phyloP scores from a whole-genome alignment of 2,329 filamentous ascomycete genomes.

The Ampelomyces quisqualis region DNA sequence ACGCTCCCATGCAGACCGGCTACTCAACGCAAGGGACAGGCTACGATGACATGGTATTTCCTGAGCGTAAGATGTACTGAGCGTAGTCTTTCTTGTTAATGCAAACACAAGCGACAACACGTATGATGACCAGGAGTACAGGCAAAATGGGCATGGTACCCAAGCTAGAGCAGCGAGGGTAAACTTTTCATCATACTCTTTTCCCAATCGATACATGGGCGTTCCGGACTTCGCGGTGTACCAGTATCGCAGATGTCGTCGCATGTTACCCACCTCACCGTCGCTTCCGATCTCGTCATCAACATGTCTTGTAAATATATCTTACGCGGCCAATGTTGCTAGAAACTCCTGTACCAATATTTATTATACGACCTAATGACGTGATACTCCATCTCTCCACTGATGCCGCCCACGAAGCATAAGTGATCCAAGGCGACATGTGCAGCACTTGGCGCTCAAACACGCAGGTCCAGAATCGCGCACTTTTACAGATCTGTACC shows the following conservation, averaged over 20 bases:
- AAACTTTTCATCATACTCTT: conserved; percentile 4
- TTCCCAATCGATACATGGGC: background rate
- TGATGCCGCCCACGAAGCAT: too few relatives aligned
- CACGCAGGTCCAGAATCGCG: too few relatives aligned
- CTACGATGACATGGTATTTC: conserved; percentile 42
- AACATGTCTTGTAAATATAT: conserved; percentile 8
- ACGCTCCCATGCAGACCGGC: conserved; percentile 25
- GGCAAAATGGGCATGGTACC: conserved; percentile 12
- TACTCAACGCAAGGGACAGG: conserved; percentile 25
- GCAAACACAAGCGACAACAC: too few relatives aligned
- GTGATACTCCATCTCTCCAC: background rate
- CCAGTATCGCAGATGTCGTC: background rate
- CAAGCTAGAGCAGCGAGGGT: conserved; percentile 27
- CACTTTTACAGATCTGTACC: too few relatives aligned
- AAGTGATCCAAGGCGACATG: too few relatives aligned
- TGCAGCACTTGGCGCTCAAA: too few relatives aligned
- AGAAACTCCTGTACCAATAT: background rate
- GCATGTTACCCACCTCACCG: background rate
- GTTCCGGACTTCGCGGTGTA: conserved; percentile 1
- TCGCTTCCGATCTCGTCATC: background rate
- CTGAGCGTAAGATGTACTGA: conserved; percentile 39
- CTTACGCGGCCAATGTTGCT: background rate
- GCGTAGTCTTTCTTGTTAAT: too few relatives aligned
- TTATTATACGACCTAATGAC: background rate
- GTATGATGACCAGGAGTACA: conserved; percentile 1